phyloP scores from a whole-genome alignment of 306 rosid species.

The Astragalus glycyphyllos region DNA sequence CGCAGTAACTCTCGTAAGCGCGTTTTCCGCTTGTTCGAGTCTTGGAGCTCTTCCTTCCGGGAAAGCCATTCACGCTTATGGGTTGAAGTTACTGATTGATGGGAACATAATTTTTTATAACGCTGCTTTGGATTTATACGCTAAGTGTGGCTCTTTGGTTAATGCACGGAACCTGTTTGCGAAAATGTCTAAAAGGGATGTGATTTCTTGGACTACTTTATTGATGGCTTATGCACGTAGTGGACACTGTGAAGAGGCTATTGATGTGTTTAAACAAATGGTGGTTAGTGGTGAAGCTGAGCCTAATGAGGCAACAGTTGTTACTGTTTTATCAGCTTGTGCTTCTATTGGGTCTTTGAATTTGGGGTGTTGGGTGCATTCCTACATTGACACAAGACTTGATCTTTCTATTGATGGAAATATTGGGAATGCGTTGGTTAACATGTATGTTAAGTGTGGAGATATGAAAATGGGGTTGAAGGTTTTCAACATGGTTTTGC shows the following conservation, averaged over 20 bases:
- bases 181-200: constrained; percentile 64
- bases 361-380: constrained; percentile 80
- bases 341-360: constrained; percentile 65
- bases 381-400: constrained; percentile 50
- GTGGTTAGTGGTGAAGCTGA: constrained; percentile 51
- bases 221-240: constrained; percentile 72
- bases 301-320: constrained; percentile 77
- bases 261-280: constrained; percentile 63
- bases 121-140: constrained; percentile 61
- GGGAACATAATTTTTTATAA: constrained; percentile 56
- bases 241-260: constrained; percentile 66
- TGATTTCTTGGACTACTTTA: constrained; percentile 77
- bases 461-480: constrained; percentile 53
- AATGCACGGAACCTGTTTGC: constrained; percentile 61
- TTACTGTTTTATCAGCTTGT: constrained; percentile 69
- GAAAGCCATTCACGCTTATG: constrained; percentile 64
- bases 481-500: constrained; percentile 49
- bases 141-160: constrained; percentile 59
- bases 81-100: constrained; percentile 48
- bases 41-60: constrained; percentile 58
- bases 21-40: constrained; percentile 67
- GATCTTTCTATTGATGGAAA: constrained; percentile 54
- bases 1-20: constrained; percentile 64
- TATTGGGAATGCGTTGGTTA: constrained; percentile 76
- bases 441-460: constrained; percentile 81